Conservation (phyloP, 495 filamentous ascomycete species). For the Aspergillus asperescens region DNA sequence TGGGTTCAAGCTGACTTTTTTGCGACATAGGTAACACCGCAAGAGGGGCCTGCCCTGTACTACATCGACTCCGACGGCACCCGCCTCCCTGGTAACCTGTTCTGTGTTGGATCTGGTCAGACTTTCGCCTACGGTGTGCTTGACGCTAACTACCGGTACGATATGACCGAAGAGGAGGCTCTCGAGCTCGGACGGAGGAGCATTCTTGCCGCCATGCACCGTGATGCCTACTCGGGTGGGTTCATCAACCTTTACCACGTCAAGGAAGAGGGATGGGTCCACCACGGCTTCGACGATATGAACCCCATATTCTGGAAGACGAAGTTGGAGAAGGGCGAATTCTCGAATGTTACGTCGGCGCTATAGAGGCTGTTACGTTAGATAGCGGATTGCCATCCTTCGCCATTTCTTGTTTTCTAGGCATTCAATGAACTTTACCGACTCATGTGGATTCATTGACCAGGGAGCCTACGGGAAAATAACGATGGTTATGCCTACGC, state of each 20-base stretch:
- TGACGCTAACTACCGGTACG: slow-evolving; percentile 90
- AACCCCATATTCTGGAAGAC: slow-evolving; percentile 99
- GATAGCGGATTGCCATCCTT: slow-evolving; percentile 19
- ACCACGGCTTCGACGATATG: slow-evolving; percentile 93
- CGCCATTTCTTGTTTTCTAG: slow-evolving; percentile 4
- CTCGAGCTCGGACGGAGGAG: slow-evolving; percentile 83
- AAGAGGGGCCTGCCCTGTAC: slow-evolving; percentile 95
- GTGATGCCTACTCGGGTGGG: slow-evolving; percentile 95
- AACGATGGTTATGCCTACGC: neutral
- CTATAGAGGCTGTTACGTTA: slow-evolving; percentile 36
- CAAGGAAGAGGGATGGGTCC: slow-evolving; percentile 97
- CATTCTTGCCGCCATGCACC: slow-evolving; percentile 95
- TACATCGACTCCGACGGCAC: slow-evolving; percentile 99
- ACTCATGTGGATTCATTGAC: too few relatives aligned
- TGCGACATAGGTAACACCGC: slow-evolving; percentile 56
- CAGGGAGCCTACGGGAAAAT: too few relatives aligned
- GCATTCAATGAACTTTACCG: slow-evolving; percentile 8
- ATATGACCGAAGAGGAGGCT: slow-evolving; percentile 78
- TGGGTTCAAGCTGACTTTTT: neutral
- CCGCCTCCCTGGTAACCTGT: slow-evolving; percentile 84
- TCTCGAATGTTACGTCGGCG: slow-evolving; percentile 88
- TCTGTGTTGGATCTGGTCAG: slow-evolving; percentile 97
- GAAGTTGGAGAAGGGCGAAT: slow-evolving; percentile 96
- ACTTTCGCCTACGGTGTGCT: slow-evolving; percentile 98
- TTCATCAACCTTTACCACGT: slow-evolving; percentile 99